Percentiles rank a stretch among this genome's conserved stretches.
phyloP scores from a whole-genome alignment of 2,329 filamentous ascomycete species.

The Fusarium praegraminearum region DNA sequence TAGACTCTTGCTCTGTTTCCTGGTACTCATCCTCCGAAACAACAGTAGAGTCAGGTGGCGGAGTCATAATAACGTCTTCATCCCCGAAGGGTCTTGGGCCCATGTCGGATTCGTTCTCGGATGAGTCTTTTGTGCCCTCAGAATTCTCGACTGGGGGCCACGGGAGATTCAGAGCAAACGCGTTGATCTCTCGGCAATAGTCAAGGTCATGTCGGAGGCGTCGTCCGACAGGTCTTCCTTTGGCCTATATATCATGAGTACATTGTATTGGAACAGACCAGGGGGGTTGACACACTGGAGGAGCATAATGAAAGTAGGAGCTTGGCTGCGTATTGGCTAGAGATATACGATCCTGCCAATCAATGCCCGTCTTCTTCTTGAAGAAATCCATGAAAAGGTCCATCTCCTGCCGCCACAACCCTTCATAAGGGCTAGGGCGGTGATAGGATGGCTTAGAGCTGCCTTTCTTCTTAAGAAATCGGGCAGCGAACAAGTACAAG shows the following conservation, averaged over 20 bases:
- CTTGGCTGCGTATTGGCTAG: slow-evolving; percentile 49
- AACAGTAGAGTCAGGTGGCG: not conserved
- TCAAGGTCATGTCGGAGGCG: slow-evolving; percentile 51
- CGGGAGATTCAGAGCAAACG: slow-evolving; percentile 47
- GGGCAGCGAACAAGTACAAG: slow-evolving; percentile 71
- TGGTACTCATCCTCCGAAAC: not conserved
- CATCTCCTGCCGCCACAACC: slow-evolving; percentile 60
- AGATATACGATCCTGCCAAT: slow-evolving; percentile 68
- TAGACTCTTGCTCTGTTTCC: not conserved
- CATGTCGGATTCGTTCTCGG: not conserved
- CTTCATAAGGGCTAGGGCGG: slow-evolving; percentile 55
- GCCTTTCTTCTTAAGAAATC: slow-evolving; percentile 59
- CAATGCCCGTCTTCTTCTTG: slow-evolving; percentile 65
- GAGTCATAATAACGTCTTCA: slow-evolving; percentile 1
- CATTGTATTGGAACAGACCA: not conserved
- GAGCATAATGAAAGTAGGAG: slow-evolving; percentile 58
- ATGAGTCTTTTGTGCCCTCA: not conserved
- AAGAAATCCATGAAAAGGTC: slow-evolving; percentile 69
- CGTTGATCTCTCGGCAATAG: slow-evolving; percentile 53
- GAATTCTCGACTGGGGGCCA: slow-evolving; percentile 43
- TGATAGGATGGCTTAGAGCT: slow-evolving; percentile 53
- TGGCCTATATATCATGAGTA: slow-evolving; percentile 44
- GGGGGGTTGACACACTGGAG: slow-evolving; percentile 56
- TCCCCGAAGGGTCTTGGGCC: slow-evolving; percentile 4
- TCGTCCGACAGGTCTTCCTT: slow-evolving; percentile 55